These are phyloP conservation scores for Candida stauntonica DNA, from an alignment of 805 yeast genomes.

Conservation along the genomic window DNA sequence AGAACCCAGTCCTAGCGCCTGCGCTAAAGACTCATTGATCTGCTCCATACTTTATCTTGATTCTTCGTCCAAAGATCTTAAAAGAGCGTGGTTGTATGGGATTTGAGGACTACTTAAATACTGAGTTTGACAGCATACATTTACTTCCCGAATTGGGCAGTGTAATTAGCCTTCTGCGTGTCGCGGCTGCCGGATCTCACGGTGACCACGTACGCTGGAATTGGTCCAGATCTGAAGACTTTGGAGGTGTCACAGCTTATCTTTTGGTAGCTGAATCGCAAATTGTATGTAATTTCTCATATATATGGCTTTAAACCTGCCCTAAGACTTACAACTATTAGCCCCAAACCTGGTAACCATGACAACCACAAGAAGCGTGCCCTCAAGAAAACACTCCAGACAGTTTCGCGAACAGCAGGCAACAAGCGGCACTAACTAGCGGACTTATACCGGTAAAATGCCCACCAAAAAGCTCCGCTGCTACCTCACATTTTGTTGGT, in stretches of 20 bases:
- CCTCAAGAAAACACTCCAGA: too few relatives aligned
- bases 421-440: neutral
- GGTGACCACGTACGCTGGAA: too few relatives aligned
- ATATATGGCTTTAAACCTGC: neutral
- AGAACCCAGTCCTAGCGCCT: constrained; percentile 21
- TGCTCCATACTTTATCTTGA: neutral
- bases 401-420: neutral
- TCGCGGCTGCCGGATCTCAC: too few relatives aligned
- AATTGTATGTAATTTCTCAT: too few relatives aligned
- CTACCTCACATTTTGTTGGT: too few relatives aligned
- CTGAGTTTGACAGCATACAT: too few relatives aligned
- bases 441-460: constrained; percentile 1
- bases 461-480: too few relatives aligned
- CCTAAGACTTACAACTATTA: neutral
- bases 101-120: neutral
- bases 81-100: neutral
- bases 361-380: too few relatives aligned
- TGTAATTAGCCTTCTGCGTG: constrained; percentile 1
- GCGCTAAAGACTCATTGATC: constrained; percentile 21
- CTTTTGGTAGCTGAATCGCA: too few relatives aligned
- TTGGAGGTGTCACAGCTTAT: too few relatives aligned
- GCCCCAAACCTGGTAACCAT: neutral
- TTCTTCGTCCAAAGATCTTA: neutral
- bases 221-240: too few relatives aligned
- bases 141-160: constrained; percentile 5